Percentiles rank a stretch among this genome's conserved stretches.
phyloP scores from a whole-genome alignment of 768 basidiomycete genomes.

The Amanita phalloides region DNA sequence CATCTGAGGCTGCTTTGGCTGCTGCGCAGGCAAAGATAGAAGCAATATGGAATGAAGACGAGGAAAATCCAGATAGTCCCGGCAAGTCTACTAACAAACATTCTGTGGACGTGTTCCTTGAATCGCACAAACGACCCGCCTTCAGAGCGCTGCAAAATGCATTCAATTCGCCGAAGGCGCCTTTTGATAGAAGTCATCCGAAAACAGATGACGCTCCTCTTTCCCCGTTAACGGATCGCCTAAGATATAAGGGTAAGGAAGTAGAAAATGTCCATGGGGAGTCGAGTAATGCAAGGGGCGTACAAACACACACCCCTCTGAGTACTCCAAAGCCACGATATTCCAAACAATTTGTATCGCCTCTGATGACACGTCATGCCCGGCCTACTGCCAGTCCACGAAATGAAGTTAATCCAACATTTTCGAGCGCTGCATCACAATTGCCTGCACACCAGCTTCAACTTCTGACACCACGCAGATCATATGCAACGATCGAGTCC shows the following conservation, averaged over 20 bases:
- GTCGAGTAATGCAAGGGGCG: not conserved
- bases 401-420: not conserved
- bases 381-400: not conserved
- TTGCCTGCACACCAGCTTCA: not conserved
- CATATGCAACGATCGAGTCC: not conserved
- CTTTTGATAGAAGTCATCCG: constrained; percentile 12
- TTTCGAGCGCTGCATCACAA: not conserved
- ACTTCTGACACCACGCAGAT: not conserved
- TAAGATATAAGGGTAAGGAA: not conserved
- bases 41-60: constrained; percentile 34
- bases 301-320: not conserved
- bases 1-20: constrained; percentile 43
- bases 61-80: constrained; percentile 6
- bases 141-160: constrained; percentile 28
- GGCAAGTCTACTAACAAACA: constrained; percentile 8
- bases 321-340: constrained; percentile 5
- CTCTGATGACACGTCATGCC: constrained; percentile 16
- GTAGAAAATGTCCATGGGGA: not conserved
- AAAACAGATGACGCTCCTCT: constrained; percentile 7
- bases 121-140: constrained; percentile 20
- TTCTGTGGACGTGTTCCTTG: constrained; percentile 16
- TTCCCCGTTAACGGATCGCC: not conserved
- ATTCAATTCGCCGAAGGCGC: constrained; percentile 26
- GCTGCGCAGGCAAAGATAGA: constrained; percentile 43
- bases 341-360: constrained; percentile 37